Conservation (phyloP, 148 eudicot genomes). For the Persicaria maculosa region DNA sequence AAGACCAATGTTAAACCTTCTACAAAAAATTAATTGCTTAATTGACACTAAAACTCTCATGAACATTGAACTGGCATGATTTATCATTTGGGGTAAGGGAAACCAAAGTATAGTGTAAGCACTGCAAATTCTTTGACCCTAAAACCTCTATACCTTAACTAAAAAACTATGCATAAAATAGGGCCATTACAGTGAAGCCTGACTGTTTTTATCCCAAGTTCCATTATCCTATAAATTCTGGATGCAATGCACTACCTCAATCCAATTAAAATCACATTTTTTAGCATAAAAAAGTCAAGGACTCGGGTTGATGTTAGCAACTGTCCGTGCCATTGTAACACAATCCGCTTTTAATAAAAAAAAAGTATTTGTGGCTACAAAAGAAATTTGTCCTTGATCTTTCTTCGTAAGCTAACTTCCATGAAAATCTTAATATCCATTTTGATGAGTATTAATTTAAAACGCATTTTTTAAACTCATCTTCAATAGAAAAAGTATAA, state of each 20-base stretch:
- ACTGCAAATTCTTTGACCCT: not conserved
- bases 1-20: constrained; percentile 11
- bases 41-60: not conserved
- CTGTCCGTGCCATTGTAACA: not conserved
- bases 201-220: not conserved
- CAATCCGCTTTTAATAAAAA: not conserved
- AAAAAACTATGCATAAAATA: not conserved
- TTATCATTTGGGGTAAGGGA: not conserved
- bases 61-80: not conserved
- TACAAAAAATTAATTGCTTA: not conserved
- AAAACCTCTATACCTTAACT: not conserved
- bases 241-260: not conserved
- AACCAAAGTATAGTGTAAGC: not conserved
- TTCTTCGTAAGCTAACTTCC: not conserved
- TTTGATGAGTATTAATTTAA: not conserved
- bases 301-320: not conserved
- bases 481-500: not conserved
- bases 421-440: not conserved
- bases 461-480: not conserved
- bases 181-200: not conserved
- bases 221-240: not conserved
- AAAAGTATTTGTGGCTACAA: not conserved
- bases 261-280: not conserved
- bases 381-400: not conserved
- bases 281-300: not conserved